Conservation (phyloP, 2,329 filamentous ascomycete species). For the Helotiales sp. region DNA sequence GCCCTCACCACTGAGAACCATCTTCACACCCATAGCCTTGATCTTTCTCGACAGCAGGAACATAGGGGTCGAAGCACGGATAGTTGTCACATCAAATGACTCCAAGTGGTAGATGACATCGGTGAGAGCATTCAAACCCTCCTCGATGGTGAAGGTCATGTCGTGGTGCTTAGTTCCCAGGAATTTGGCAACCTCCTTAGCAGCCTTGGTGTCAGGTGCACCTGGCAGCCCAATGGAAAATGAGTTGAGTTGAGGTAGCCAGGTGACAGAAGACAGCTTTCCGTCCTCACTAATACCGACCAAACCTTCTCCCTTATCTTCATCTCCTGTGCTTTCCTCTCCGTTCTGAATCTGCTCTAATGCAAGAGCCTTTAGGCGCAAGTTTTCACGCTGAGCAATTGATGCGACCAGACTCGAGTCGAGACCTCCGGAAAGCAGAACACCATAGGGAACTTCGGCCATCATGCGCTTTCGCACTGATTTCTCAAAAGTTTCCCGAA, state of each 20-base stretch:
- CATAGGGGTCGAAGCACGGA: constrained; percentile 98
- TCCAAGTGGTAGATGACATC: constrained; percentile 99
- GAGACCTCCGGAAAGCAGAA: constrained; percentile 89
- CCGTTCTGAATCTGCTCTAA: constrained; percentile 44
- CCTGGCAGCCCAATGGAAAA: constrained; percentile 97
- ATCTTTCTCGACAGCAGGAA: constrained; percentile 97
- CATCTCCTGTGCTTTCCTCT: constrained; percentile 41
- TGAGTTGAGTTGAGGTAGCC: constrained; percentile 93
- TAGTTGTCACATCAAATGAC: constrained; percentile 97
- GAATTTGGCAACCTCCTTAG: constrained; percentile 91
- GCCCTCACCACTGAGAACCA: constrained; percentile 96
- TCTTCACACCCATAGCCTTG: constrained; percentile 99
- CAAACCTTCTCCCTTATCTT: constrained; percentile 67
- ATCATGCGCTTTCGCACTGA: constrained; percentile 95
- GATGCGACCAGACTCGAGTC: constrained; percentile 94
- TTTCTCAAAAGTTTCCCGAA: constrained; percentile 82
- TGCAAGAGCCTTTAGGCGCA: constrained; percentile 70
- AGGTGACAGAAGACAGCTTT: constrained; percentile 84
- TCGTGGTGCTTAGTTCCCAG: constrained; percentile 97
- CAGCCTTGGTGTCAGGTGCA: constrained; percentile 89
- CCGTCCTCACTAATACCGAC: constrained; percentile 95
- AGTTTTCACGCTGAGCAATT: constrained; percentile 91
- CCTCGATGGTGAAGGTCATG: constrained; percentile 97
- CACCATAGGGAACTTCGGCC: constrained; percentile 98
- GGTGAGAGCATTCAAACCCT: constrained; percentile 92